Conservation (phyloP, 768 basidiomycete genomes). For the Boletellus sp. region DNA sequence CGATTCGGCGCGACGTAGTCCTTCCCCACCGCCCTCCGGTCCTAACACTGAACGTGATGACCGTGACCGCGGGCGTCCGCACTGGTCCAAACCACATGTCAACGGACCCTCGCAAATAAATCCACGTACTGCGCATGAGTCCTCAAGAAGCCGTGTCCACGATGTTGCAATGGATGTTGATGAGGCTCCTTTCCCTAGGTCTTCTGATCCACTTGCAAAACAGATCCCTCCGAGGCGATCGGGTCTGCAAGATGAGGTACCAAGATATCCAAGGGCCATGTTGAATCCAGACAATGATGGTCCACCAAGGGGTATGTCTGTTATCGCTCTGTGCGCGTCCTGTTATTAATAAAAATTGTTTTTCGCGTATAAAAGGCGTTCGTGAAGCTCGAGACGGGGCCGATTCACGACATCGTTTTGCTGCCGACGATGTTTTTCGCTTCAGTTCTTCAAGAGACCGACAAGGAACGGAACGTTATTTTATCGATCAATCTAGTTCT, state of each 20-base stretch:
- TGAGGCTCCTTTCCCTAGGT: conserved; percentile 18
- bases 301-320: conserved; percentile 10
- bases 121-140: conserved; percentile 15
- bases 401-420: conserved; percentile 18
- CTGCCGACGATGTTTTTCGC: conserved; percentile 15
- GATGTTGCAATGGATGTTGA: conserved; percentile 29
- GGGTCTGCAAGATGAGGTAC: conserved; percentile 24
- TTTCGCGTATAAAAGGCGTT: background rate
- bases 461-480: conserved; percentile 15
- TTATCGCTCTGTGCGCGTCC: background rate
- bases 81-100: conserved; percentile 11
- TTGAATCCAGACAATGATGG: conserved; percentile 22
- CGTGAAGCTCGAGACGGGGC: conserved; percentile 20
- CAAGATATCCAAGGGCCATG: conserved; percentile 39
- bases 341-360: background rate
- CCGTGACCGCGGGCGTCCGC: conserved; percentile 13
- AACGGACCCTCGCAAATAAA: conserved; percentile 14
- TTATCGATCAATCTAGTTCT: conserved; percentile 11
- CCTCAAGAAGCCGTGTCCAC: conserved; percentile 19
- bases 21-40: conserved; percentile 8
- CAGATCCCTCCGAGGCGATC: conserved; percentile 16
- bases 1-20: conserved; percentile 11
- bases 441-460: conserved; percentile 18
- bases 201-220: conserved; percentile 16
- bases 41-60: conserved; percentile 11